Conservation (phyloP, 352 stramenopile genomes). For the Phytophthora lateralis region DNA sequence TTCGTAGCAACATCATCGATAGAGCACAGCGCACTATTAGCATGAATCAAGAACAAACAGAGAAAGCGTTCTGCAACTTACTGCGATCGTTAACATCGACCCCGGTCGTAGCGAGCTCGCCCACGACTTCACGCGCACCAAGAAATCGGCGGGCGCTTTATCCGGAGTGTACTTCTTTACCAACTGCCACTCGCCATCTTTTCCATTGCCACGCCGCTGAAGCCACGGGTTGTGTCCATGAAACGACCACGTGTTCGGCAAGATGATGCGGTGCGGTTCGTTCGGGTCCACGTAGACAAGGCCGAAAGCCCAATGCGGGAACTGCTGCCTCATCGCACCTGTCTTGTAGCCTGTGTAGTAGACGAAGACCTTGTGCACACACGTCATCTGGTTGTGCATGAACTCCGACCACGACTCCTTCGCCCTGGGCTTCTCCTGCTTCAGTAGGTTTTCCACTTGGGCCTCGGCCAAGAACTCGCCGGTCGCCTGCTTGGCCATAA, state of each 20-base stretch:
- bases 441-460: slow-evolving; percentile 45
- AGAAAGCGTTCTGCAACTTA: slow-evolving; percentile 34
- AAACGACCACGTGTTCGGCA: slow-evolving; percentile 84
- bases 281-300: slow-evolving; percentile 79
- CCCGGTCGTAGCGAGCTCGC: slow-evolving; percentile 53
- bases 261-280: slow-evolving; percentile 54
- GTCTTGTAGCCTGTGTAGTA: slow-evolving; percentile 88
- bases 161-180: slow-evolving; percentile 52
- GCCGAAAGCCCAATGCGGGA: slow-evolving; percentile 75
- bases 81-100: slow-evolving; percentile 62
- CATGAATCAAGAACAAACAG: background rate
- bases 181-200: slow-evolving; percentile 76
- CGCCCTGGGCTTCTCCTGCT: slow-evolving; percentile 41
- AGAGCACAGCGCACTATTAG: slow-evolving; percentile 15
- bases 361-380: slow-evolving; percentile 80
- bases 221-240: slow-evolving; percentile 69
- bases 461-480: slow-evolving; percentile 46
- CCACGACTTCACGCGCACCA: slow-evolving; percentile 66
- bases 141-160: slow-evolving; percentile 56
- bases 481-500: slow-evolving; percentile 50
- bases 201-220: slow-evolving; percentile 61
- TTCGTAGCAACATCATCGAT: slow-evolving; percentile 1
- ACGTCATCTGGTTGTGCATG: slow-evolving; percentile 75
- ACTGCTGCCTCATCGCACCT: slow-evolving; percentile 62
- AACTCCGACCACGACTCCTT: slow-evolving; percentile 68